Evolutionary conservation across 148 eudicot species (phyloP), one percentile per base, ranked within the genome.

Genomic region (Camellia japonica): DNA sequence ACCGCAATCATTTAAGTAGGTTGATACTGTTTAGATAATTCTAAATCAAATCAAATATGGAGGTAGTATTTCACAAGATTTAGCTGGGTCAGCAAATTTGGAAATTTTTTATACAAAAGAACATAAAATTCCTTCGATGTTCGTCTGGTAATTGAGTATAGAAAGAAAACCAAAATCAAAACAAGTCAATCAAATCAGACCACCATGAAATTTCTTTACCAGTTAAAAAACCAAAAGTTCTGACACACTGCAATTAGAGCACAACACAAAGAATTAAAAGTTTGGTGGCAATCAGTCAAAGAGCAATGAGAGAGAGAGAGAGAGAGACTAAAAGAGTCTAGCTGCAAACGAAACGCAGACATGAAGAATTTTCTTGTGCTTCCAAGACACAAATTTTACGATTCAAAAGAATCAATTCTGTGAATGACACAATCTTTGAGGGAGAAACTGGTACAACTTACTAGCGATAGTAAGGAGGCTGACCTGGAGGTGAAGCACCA

Each of bases 391-490:
- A 9, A 66, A 20, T 52, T 42, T 3, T 4, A 47, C 10, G 44
- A 42, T 44, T 13, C 4, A 64, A 64, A 49, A 38, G 12, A 38
- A 52, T 46, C 23, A 18, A 20, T 64, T 42, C 10, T 6, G 49
- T n/a, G 38, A 30, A 30, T 52, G 46, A 43, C 61, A 56, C 4
- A 47, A 47, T 68, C 20, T 18, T 70, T 23, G 10, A 4, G 11
- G 16, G 68, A 30, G 65, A 72, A 71, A 51, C 55, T 43, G 51
- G 46, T 19, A 67, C 61, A 71, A 59, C 79, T 73, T 54, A 15
- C 46, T 77, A 80, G 65, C 85, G 81, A 71, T 91, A 83, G 69
- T 88, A 87, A 75, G 84, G 78, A 75, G 87, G 82, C 59, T 82
- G 90, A 59, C 82, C 71, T 14, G 83, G 78, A 38, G 73, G 75